Conservation (phyloP, 345 rosid genomes). For the Eucalyptus paniculata region DNA sequence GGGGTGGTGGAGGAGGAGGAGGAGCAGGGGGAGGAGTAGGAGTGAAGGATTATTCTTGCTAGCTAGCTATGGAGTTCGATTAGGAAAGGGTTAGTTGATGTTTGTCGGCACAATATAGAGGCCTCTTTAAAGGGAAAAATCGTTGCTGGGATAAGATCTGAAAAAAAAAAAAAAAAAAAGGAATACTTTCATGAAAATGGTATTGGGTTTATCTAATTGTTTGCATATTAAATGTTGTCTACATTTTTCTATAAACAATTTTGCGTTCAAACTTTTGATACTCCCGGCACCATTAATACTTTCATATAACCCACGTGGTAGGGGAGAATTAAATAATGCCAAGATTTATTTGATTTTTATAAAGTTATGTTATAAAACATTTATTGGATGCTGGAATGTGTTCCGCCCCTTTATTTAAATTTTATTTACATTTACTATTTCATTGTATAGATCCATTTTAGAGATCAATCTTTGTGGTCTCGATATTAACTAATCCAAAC, state of each 20-base stretch:
- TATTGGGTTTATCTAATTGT: neutral
- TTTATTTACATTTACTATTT: neutral
- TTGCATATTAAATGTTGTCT: neutral
- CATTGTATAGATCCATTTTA: neutral
- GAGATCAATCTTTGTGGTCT: neutral
- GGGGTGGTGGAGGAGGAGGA: neutral
- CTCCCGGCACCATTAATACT: neutral
- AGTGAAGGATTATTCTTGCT: neutral
- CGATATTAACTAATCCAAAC: neutral
- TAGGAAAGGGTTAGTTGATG: neutral
- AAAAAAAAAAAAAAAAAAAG: neutral
- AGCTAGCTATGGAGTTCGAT: neutral
- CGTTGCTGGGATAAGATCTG: neutral
- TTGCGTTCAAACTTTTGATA: neutral
- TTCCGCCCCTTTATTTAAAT: neutral
- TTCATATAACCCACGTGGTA: neutral
- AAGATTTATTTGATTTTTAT: neutral
- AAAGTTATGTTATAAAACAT: neutral
- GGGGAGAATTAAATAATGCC: neutral
- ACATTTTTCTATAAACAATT: neutral
- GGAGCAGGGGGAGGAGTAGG: neutral
- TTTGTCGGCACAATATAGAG: neutral
- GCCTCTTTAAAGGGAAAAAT: neutral
- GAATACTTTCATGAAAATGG: neutral
- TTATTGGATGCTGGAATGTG: neutral